Evolutionary conservation across 2,329 filamentous ascomycete genomes (phyloP), one percentile per base, ranked within the genome.

Genomic region (Escovopsis sp.): DNA sequence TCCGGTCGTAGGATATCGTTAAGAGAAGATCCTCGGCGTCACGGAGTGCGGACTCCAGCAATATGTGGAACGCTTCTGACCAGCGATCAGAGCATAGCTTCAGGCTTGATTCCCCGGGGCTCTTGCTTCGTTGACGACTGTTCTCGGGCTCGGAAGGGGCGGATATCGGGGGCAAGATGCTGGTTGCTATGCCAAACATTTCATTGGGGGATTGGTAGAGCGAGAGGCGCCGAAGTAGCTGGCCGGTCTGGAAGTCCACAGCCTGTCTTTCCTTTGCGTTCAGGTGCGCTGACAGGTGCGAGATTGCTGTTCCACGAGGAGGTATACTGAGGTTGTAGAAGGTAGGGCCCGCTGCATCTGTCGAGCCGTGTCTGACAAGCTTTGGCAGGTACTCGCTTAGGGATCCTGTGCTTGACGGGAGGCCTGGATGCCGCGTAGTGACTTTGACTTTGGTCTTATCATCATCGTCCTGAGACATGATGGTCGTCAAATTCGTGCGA

Each of bases 21-120:
- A 81, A 64, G 1, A 67, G 64, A 59, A 73, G 66, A 47, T 79
- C 75, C 52, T 81, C 76, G 1, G 67, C 73, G 47, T 80, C 77
- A 9, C 73, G 62, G 14, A 80, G 54, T 3, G 74, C 59, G 1
- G 64, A 63, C 47, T 80, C 76, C 8, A 79, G 53, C 42, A 80
- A 56, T 3, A 63, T 59, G 33, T 72, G 66, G 42, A 81, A 81
- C 0, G 74, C 72, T 29, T 65, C 59, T 1, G 65, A 65, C 77
- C 76, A 81, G 2, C 64, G 67, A 6, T 54, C 5, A 54, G 47
- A 24, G 48, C 48, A 4, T 42, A 39, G 11, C 36, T 39, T 2
- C 54, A 56, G 34, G 58, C 60, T 40, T 51, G 39, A 5, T 32
- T 45, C 45, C 14, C 43, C 36, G 34, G 27, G 5, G 14, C 24